Evolutionary conservation across 2,329 filamentous ascomycete species (phyloP), one percentile per base, ranked within the genome.

Genomic region (Diaporthe sp.): DNA sequence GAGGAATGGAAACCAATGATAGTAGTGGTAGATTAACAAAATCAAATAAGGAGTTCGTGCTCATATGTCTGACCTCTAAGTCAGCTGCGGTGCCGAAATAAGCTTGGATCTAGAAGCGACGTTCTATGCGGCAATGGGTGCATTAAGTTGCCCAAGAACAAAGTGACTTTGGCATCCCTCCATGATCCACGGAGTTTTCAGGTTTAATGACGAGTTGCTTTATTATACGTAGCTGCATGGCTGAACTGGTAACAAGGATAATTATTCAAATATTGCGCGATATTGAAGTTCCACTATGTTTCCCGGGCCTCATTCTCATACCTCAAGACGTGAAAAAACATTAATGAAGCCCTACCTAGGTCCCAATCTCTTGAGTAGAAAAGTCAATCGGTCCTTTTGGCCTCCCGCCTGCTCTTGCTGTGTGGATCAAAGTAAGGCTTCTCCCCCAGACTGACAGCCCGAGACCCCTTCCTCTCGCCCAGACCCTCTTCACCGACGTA

Each of bases 381-480:
- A 3, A 4, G 15, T 67, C 61, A 67, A 49, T 19, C 10, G 10
- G 9, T 28, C 19, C 28, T 49, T 49, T 13, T 37, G 28, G 44
- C 44, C 25, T 68, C 62, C 13, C 44, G 44, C 13, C 62, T 53
- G 31, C 46, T 53, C 49, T 61, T 81, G 77, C 85, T 87, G 75
- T 81, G 71, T 1, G 87, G 87, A 73, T 91, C 88, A 69, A 89
- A 84, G 77, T 89, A 91, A 1, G 89, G 89, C 79, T 82, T 83
- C 82, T 91, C 89, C 0, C 89, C 89, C 19, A 91, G 78, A 7
- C 88, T 87, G 10, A 90, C 88, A 3, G 85, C 88, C 1, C 89
- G 81, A 44, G 87, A 85, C 0, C 89, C 89, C 12, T 83, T 84
- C 5, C 89, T 81, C 77, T 88, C 85, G 0, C 88, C 89, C 10